Base-by-base conservation (phyloP, 805 yeast genomes). In the Candida maris region DNA sequence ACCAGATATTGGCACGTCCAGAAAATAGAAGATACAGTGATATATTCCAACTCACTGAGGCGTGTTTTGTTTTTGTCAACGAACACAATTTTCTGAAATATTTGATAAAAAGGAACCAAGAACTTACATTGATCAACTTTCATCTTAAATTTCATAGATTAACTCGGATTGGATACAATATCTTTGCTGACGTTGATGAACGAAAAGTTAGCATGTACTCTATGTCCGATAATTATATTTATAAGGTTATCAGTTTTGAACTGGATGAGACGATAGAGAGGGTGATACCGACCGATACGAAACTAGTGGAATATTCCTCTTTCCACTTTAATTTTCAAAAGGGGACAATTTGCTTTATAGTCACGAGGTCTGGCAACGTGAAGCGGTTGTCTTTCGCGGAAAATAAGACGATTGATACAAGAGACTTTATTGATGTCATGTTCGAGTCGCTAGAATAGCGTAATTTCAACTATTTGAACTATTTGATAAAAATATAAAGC, bases 401-500 rank as follows among this genome's bases (percentile, higher is more conserved):
- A n/a, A 20, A 23, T 16, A n/a, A 20, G n/a, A 16, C 28, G 9
- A 7, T 32, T 23, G 26, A 30, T 30, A 30, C 20, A 12, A 17
- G 21, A 21, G 14, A 28, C 6, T 16, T 28, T 6, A 9, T 8
- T 16, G 21, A 28, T 7, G 6, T 9, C 10, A 18, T 28, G 31
- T 16, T 28, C n/a, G 21, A 28, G 12, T 8, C 31, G 14, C 32
- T 13, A 6, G 32, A 20, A 28, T 13, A 8, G 38, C 15, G 20
- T 30, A 20, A 22, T 9, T 22, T 9, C 24, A 22, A 14, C 12
- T 26, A 10, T 10, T 8, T 7, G n/a, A 5, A 18, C 27, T 41
- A 46, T 32, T 39, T 42, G 17, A 39, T 21, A 28, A 29, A 46
- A 6, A 46, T 25, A 24, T 35, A 44, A 17, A 42, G 27, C 14